A percentile compares a stretch with the other conserved stretches of the same genome.
Conservation (phyloP, 2,329 filamentous ascomycete genomes). For the Cytospora paraplurivora region DNA sequence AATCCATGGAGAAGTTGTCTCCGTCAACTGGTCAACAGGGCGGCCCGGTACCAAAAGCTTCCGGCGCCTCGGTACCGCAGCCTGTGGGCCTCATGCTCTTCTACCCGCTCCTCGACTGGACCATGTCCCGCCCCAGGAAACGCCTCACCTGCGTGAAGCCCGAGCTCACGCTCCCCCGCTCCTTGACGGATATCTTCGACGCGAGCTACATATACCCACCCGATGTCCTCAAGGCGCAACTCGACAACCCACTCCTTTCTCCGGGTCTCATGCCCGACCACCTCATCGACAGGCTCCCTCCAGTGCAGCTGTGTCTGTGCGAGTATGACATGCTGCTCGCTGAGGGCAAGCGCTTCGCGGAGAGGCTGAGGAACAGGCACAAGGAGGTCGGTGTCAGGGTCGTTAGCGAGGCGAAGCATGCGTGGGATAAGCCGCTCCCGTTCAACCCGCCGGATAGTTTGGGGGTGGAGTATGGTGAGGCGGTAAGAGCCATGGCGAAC, state of each 20-base stretch:
- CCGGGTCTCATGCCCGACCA: slow-evolving; percentile 59
- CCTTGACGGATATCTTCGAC: slow-evolving; percentile 65
- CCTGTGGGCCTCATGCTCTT: slow-evolving; percentile 59
- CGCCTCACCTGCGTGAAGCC: slow-evolving; percentile 55
- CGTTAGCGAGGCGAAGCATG: slow-evolving; percentile 61
- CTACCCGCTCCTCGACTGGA: slow-evolving; percentile 66
- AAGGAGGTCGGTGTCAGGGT: slow-evolving; percentile 54
- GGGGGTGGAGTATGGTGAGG: slow-evolving; percentile 26
- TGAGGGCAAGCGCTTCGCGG: slow-evolving; percentile 63
- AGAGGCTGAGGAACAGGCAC: slow-evolving; percentile 53
- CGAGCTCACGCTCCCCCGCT: slow-evolving; percentile 59
- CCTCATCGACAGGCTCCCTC: slow-evolving; percentile 52
- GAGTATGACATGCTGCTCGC: slow-evolving; percentile 67
- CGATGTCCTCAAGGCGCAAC: slow-evolving; percentile 47
- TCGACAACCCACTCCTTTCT: slow-evolving; percentile 56
- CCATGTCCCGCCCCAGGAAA: slow-evolving; percentile 56
- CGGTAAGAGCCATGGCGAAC: slow-evolving; percentile 22
- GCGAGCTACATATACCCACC: slow-evolving; percentile 61
- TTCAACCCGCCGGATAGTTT: slow-evolving; percentile 22
- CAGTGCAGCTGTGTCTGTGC: slow-evolving; percentile 62
- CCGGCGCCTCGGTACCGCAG: slow-evolving; percentile 38
- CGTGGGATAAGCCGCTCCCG: slow-evolving; percentile 63
- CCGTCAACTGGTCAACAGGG: slow-evolving; percentile 41
- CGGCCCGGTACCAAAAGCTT: slow-evolving; percentile 37
- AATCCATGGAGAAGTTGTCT: slow-evolving; percentile 9